These are phyloP conservation scores for Stachybotrys chlorohalonatus DNA, from an alignment of 2,329 filamentous ascomycete species.

Conservation along the genomic window DNA sequence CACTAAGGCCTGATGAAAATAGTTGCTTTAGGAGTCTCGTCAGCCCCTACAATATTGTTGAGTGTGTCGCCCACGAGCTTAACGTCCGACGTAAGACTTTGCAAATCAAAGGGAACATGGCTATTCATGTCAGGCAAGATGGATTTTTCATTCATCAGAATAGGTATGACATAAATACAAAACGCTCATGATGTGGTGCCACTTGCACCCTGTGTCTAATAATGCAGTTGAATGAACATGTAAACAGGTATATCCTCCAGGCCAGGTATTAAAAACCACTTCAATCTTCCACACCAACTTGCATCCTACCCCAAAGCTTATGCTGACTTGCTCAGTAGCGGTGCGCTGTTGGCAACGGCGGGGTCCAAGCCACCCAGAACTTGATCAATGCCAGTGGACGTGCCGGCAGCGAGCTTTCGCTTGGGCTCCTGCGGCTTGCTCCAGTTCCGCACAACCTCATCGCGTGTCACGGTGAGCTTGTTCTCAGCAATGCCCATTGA, in stretches of 20 bases:
- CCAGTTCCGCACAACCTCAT: constrained; percentile 7
- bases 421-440: background rate
- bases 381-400: background rate
- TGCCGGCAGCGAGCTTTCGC: background rate
- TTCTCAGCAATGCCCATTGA: constrained; percentile 33
- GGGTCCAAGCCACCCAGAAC: background rate
- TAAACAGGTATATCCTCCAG: background rate
- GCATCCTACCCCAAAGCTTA: background rate
- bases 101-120: too few species aligned
- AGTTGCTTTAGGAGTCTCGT: too few species aligned
- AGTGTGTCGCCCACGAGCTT: too few species aligned
- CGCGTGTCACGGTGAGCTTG: constrained; percentile 9
- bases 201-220: background rate
- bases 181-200: background rate
- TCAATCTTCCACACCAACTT: background rate
- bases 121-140: too few species aligned
- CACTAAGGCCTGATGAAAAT: too few species aligned
- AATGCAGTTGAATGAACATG: background rate
- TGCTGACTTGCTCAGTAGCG: background rate
- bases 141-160: too few species aligned
- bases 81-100: too few species aligned
- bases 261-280: background rate
- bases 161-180: background rate
- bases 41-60: too few species aligned
- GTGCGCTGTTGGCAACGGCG: background rate